Conservation (phyloP, 768 basidiomycete species). For the Lyophyllum decastes region DNA sequence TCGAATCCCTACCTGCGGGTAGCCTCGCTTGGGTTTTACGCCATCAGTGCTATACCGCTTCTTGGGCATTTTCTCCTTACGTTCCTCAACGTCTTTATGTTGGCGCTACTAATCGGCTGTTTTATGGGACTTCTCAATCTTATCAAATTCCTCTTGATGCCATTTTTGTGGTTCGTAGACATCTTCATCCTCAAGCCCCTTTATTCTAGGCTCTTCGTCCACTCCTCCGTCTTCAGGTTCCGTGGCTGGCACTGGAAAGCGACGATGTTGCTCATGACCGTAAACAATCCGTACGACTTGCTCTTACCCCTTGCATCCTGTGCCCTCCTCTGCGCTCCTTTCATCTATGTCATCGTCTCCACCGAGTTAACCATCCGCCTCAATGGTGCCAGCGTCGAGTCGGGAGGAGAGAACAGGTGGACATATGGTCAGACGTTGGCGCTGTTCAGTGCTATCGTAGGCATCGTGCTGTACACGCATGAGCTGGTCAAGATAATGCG, state of each 20-base stretch:
- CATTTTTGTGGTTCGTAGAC: neutral
- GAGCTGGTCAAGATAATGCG: neutral
- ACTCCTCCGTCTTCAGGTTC: neutral
- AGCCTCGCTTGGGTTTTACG: neutral
- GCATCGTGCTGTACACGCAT: neutral
- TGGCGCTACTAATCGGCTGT: neutral
- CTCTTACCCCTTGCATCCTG: neutral
- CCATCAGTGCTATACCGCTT: neutral
- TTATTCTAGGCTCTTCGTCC: neutral
- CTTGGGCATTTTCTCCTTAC: neutral
- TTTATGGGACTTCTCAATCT: neutral
- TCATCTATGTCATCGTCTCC: neutral
- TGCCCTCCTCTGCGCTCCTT: neutral
- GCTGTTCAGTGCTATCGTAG: neutral
- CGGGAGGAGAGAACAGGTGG: neutral
- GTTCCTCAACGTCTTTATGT: neutral
- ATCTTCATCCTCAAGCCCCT: neutral
- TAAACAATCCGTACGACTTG: neutral
- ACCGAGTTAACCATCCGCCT: neutral
- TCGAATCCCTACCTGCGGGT: neutral
- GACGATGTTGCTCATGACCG: too few relatives aligned
- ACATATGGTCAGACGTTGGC: neutral
- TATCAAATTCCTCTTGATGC: neutral
- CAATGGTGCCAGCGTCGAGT: neutral
- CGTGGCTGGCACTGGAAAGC: too few relatives aligned